Evolutionary conservation across 1,139 yeast genomes (phyloP), one percentile per base, ranked within the genome.

Genomic region (Diutina sp.): DNA sequence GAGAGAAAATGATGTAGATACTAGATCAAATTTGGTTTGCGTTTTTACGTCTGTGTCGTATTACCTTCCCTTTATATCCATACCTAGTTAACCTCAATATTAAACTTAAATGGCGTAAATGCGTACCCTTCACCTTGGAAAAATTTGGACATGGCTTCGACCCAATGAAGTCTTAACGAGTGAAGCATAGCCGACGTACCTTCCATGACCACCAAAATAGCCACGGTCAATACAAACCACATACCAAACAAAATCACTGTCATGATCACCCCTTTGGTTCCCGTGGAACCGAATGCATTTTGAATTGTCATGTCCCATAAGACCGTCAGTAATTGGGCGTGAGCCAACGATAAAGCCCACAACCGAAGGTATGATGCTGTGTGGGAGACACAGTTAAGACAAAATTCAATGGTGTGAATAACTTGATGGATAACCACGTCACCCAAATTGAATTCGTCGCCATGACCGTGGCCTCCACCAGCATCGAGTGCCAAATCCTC

Each of bases 181-280:
- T 95, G 99, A 65, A 95, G 79, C 99, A 95, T 95, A 35, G 99
- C 99, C 51, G 96, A 88, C 0, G 99, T 95, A 56, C 99, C 99
- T 72, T 95, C 99, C 99, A 95, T 93, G 59, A 90, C 77, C 56
- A 95, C 98, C 68, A 95, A 79, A 58, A 95, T 90, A 62, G 90
- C 84, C 53, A 90, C 91, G 0, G 99, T 93, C 61, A 91, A 78
- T 4, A 84, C 82, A 69, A 95, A 90, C 99, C 99, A 95, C 84
- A 91, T 84, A 16, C 87, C 97, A 72, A 95, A 95, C 58, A 93
- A 71, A 51, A 84, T 69, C 30, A 91, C 93, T 0, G 90, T 84
- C 78, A 80, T 80, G 46, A 86, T 60, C 3, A 88, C 83, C 16
- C 97, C 98, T 29, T 68, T 62, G 2, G 78, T 63, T 0, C 97